Percentiles rank a stretch among this genome's conserved stretches.
Evolutionary conservation across 1,284 basidiomycete species (phyloP).

Genomic region (Acaromyces ingoldii): DNA sequence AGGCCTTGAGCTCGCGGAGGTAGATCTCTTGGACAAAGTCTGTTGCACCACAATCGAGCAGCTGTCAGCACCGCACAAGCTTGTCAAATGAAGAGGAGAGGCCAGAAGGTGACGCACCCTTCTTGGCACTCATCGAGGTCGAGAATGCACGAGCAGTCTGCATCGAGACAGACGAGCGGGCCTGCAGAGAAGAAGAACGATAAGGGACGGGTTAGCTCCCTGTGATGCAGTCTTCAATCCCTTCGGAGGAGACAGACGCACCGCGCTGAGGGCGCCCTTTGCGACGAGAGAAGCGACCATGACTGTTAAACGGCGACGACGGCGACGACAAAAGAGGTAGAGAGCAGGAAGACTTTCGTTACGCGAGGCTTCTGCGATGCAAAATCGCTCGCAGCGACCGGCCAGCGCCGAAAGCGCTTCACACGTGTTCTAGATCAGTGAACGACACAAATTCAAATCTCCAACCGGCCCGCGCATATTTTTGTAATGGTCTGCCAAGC

Average conservation of each 20-base stretch:
- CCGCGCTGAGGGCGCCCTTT: not conserved
- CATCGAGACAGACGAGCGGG: conserved; percentile 24
- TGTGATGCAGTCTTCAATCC: not conserved
- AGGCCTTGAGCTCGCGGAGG: conserved; percentile 79
- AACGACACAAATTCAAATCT: too few species aligned
- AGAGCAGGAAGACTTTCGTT: too few species aligned
- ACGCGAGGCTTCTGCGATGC: too few species aligned
- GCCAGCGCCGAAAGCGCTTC: too few species aligned
- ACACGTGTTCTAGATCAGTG: too few species aligned
- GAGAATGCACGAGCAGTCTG: conserved; percentile 37
- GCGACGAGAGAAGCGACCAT: conserved; percentile 1
- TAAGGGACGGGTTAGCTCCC: not conserved
- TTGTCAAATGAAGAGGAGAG: not conserved
- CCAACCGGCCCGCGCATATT: too few species aligned
- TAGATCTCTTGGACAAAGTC: conserved; percentile 91
- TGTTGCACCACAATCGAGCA: conserved; percentile 48
- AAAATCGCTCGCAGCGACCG: too few species aligned
- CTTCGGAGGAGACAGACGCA: not conserved
- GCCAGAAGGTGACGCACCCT: conserved; percentile 22
- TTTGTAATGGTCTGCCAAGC: too few species aligned
- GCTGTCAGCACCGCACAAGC: not conserved
- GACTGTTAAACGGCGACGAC: too few species aligned
- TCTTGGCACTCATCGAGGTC: conserved; percentile 41
- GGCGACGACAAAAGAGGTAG: too few species aligned
- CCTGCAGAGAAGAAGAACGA: conserved; percentile 10